Base-by-base conservation (phyloP, 768 basidiomycete genomes). In the Guyanaporus albipodus region DNA sequence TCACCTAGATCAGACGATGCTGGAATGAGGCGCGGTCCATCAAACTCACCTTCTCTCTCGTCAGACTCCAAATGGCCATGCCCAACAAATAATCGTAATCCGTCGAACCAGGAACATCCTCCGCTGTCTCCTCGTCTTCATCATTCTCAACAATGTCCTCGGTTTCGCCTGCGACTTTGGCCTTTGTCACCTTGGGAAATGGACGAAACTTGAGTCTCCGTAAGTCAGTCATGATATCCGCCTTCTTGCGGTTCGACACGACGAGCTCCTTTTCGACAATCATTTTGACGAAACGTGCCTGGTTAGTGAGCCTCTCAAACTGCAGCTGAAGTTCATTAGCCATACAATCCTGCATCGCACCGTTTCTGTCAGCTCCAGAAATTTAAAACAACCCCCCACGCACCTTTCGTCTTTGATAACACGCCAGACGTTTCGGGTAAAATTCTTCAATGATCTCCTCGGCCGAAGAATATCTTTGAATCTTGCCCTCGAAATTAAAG, bases 231-330 rank as follows among this genome's bases (percentile, higher is more conserved):
- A 96, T 82, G 52, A 99, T 86, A 42, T 87, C 91, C 2, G 71
- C 79, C 65, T 91, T 94, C 70, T 90, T 93, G 63, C 95, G 86
- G 57, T 87, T 91, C 11, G 86, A 81, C 21, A 99, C 83, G 23
- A 77, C 67, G 17, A 98, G 77, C 60, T 91, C 72, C 63, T 81
- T 88, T 57, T 85, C 80, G 46, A 98, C 77, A 56, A 98, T 95
- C 93, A 97, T 94, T 66, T 91, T 80, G 40, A 99, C 83, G 68
- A 99, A 99, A 18, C 94, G 86, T 11, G 92, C 95, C 63, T 99
- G 96, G 64, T 98, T 98, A 45, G 82, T 83, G 15, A 97, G 73
- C 53, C 80, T 87, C 60, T 97, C 93, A 49, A 89, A 83, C 32
- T 82, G 79, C 34, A 68, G 70, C 57, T 92, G 86, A 24, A 99